Evolutionary conservation across 805 yeast genomes (phyloP), one percentile per base, ranked within the genome.

Genomic region (Ogataea glucozyma): DNA sequence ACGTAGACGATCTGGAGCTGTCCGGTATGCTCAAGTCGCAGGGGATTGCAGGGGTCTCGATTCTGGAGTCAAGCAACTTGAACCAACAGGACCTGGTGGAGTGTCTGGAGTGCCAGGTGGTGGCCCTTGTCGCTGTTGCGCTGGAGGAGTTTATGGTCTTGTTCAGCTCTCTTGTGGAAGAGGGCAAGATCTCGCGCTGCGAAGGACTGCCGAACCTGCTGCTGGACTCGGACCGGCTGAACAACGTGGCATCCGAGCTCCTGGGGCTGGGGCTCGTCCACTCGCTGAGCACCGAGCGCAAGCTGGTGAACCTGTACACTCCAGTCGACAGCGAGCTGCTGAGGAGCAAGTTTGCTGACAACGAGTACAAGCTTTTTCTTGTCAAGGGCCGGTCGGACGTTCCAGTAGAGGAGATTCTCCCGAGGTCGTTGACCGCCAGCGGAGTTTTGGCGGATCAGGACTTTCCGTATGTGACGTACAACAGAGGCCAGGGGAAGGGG

Each of bases 381-480:
- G 70, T 77, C 1, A 73, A 84, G 48, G 89, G 88, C 1, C 75
- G 78, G 32, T 78, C 85, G 0, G 87, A 81, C 37, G 62, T 83
- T 2, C 93, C 96, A 0, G 57, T 73, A 0, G 69, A 67, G 47
- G 72, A 69, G 44, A 44, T 65, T 1, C 53, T 66, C 42, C 61
- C 69, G 11, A 53, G 51, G 36, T 37, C 44, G 17, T 32, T 53
- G 41, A 6, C 51, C 33, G 16, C 36, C 22, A 20, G 29, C 45
- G 38, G 44, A 29, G 27, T 42, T 38, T 23, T 40, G 39, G 24
- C 33, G 43, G 23, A 46, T 45, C 31, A 43, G 2, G 51, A 41
- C 31, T 43, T 61, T 6, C 76, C 78, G 0, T 72, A 72, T 52
- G 64, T 70, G 6, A 66, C 69, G 12, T 69, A 70, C 42, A 70